Percentiles rank a stretch among this genome's conserved stretches.
These are phyloP conservation scores for Ogataea minuta DNA, from an alignment of 805 yeast genomes.

Conservation along the genomic window DNA sequence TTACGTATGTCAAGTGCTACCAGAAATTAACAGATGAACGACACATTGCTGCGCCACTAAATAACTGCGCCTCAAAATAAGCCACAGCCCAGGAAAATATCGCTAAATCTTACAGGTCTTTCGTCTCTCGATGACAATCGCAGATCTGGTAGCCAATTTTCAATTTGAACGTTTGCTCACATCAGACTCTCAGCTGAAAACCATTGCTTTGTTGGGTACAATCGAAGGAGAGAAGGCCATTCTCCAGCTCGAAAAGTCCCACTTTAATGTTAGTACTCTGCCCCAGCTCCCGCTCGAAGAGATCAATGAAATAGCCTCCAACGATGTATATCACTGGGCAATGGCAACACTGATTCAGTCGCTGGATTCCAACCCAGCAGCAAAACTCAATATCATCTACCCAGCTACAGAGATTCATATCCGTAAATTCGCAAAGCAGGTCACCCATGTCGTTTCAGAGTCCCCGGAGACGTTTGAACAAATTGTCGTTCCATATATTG, in stretches of 20 bases:
- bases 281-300: conserved; percentile 19
- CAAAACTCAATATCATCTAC: conserved; percentile 72
- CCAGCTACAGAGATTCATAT: conserved; percentile 91
- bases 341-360: conserved; percentile 48
- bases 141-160: conserved; percentile 41
- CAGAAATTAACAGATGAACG: no score
- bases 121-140: conserved; percentile 10
- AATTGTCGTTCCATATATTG: conserved; percentile 72
- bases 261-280: conserved; percentile 43
- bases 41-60: no score
- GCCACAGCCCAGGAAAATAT: no score
- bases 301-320: conserved; percentile 49
- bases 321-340: conserved; percentile 89
- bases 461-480: conserved; percentile 71
- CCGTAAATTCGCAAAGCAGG: conserved; percentile 64
- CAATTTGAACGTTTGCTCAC: conserved; percentile 45
- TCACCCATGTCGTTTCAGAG: conserved; percentile 63
- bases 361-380: conserved; percentile 49
- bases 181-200: conserved; percentile 66
- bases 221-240: conserved; percentile 65
- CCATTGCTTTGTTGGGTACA: conserved; percentile 63
- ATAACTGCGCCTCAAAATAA: no score
- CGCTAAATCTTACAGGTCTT: no score
- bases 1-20: no score
- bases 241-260: conserved; percentile 68